These are phyloP conservation scores for Noccaea bulbosa DNA, from an alignment of 345 rosid species.

Conservation along the genomic window DNA sequence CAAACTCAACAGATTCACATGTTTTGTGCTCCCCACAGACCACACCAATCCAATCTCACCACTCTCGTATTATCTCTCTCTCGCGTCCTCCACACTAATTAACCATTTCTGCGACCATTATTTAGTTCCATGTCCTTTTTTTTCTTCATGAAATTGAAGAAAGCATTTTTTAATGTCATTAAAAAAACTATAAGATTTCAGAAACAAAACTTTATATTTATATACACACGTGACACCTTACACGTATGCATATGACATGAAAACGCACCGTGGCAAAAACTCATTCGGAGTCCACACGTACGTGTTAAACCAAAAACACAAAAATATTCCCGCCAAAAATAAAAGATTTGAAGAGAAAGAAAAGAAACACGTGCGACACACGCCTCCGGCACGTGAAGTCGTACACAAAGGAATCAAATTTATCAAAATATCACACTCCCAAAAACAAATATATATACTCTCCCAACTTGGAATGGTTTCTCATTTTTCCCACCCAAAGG, in stretches of 20 bases:
- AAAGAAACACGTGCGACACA: constrained; percentile 43
- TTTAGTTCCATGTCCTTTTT: background rate
- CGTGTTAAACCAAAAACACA: constrained; percentile 26
- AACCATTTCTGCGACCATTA: constrained; percentile 5
- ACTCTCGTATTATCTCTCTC: constrained; percentile 16
- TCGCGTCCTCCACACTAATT: background rate
- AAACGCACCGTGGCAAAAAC: constrained; percentile 24
- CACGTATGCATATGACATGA: constrained; percentile 33
- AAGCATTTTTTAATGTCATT: background rate
- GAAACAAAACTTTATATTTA: background rate
- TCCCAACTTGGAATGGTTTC: constrained; percentile 2
- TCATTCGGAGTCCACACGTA: constrained; percentile 38
- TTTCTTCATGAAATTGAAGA: background rate
- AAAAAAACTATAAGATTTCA: background rate
- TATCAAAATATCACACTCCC: background rate
- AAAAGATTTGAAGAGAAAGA: constrained; percentile 40
- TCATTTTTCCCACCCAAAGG: background rate
- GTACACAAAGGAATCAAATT: constrained; percentile 31
- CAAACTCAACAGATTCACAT: constrained; percentile 31
- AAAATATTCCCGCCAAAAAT: constrained; percentile 42
- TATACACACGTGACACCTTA: constrained; percentile 37
- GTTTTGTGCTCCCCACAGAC: constrained; percentile 32
- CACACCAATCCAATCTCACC: constrained; percentile 34
- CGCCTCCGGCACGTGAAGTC: constrained; percentile 43
- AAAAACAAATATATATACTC: background rate